Percentiles rank a stretch among this genome's conserved stretches.
Conservation (phyloP, 441 rosid genomes). For the Jatropha podagrica region DNA sequence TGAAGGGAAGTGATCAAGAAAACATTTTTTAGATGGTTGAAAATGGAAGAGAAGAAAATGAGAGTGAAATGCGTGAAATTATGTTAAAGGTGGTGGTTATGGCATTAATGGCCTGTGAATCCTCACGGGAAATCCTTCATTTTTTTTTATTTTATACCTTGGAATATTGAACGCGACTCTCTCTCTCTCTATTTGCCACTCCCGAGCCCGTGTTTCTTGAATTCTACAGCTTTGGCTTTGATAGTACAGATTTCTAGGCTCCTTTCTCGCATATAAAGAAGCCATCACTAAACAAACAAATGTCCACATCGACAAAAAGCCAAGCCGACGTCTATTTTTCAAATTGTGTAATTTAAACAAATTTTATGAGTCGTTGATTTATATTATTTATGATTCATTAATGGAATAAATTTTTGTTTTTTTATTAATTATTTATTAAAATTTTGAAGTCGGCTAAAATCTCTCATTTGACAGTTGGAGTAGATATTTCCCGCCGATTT, state of each 20-base stretch:
- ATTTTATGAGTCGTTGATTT: too few species aligned
- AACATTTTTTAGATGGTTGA: slow-evolving; percentile 6
- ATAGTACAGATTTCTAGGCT: slow-evolving; percentile 21
- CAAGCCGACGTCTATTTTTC: neutral
- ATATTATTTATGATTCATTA: too few species aligned
- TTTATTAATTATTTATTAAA: neutral
- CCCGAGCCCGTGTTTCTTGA: neutral
- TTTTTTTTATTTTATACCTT: neutral
- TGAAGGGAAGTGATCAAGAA: slow-evolving; percentile 14
- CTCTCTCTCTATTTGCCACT: slow-evolving; percentile 3
- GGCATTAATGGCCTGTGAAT: slow-evolving; percentile 39
- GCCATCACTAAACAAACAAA: slow-evolving; percentile 18
- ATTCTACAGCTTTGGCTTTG: neutral
- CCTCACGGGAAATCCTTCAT: slow-evolving; percentile 45
- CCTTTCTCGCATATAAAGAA: neutral
- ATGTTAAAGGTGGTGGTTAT: slow-evolving; percentile 32
- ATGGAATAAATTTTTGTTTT: neutral
- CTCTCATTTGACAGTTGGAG: neutral
- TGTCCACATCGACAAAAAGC: slow-evolving; percentile 12
- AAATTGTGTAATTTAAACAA: neutral
- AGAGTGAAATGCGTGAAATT: slow-evolving; percentile 35
- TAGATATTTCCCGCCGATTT: slow-evolving; percentile 6
- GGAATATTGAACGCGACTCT: neutral
- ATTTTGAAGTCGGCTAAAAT: neutral
- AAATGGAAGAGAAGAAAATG: slow-evolving; percentile 15